Conservation (phyloP, 2,329 filamentous ascomycete species). For the Cytospora piceae region DNA sequence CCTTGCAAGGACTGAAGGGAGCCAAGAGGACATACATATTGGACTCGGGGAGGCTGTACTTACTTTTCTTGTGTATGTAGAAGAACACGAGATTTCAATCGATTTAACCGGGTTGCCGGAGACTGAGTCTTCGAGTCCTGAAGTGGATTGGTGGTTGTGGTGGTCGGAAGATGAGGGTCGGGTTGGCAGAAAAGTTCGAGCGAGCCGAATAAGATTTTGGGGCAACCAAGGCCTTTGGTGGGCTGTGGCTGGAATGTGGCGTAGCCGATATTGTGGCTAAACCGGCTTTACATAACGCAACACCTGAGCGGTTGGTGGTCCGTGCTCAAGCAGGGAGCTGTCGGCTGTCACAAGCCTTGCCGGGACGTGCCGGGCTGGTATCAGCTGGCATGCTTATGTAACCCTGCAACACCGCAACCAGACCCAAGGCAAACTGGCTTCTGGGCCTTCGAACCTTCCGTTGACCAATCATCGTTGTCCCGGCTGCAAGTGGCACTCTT, state of each 20-base stretch:
- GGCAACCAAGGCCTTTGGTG: slow-evolving; percentile 32
- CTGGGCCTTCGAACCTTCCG: background rate
- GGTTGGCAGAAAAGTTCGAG: slow-evolving; percentile 8
- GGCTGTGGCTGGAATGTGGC: slow-evolving; percentile 14
- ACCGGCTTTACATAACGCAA: background rate
- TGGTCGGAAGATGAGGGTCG: slow-evolving; percentile 33
- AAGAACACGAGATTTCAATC: slow-evolving; percentile 96
- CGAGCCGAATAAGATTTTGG: slow-evolving; percentile 31
- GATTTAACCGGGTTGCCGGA: slow-evolving; percentile 99
- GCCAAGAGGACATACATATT: background rate
- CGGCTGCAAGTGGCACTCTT: slow-evolving; percentile 18
- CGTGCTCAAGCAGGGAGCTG: background rate
- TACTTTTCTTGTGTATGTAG: slow-evolving; percentile 25
- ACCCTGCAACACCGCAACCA: slow-evolving; percentile 6
- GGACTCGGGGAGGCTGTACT: slow-evolving; percentile 30
- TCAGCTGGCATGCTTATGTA: background rate
- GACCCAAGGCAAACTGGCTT: slow-evolving; percentile 1
- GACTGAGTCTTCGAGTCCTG: slow-evolving; percentile 98
- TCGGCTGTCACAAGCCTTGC: background rate
- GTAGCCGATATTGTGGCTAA: background rate
- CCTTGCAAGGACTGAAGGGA: background rate
- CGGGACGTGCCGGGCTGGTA: background rate
- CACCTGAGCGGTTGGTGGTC: too few species aligned
- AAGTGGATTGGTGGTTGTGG: slow-evolving; percentile 35
- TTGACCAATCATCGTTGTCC: slow-evolving; percentile 18